Base-by-base conservation (phyloP, 2,329 filamentous ascomycete species). In the Aspergillus intermedius region DNA sequence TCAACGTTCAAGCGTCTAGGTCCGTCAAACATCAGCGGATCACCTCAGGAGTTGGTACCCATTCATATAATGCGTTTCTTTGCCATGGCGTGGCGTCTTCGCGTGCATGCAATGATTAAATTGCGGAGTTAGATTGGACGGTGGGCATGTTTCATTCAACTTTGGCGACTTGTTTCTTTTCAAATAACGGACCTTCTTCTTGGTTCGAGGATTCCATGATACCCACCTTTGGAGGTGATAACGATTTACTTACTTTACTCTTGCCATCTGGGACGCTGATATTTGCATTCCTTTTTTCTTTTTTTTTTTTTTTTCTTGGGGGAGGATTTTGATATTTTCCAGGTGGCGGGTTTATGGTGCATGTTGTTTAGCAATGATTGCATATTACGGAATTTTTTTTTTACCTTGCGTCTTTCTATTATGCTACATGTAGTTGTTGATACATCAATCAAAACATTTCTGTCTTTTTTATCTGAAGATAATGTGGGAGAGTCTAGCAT, bases 31-130 rank as follows among this genome's bases (percentile, higher is more conserved):
- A 44, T 25, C 48, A 49, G 48, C 47, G 55, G 56, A 56, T 56
- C 54, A 53, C 57, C 54, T 52, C 42, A 47, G 53, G 55, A 54
- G 53, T 57, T 57, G 43, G 46, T 40, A 45, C 44, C 4, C 21
- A 43, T 17, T 25, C 45, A 49, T 23, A 35, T 49, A 47, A 42
- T 43, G 41, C 34, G 32, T 46, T 49, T 32, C n/a, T 48, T 48
- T 15, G 15, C 35, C 35, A 19, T 39, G 35, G 15, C 19, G 25
- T 30, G 34, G 34, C 15, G 39, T 41, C 21, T 41, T 23, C 19
- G 19, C 39, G 12, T 22, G 21, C 12, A 44, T 44, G 25, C 15
- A 41, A 44, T 44, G 7, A 25, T 44, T n/a, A 25, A 15, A 22
- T 30, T 28, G 37, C 45, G 57, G 54, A 55, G 52, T 57, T 59